Conservation (phyloP, 495 filamentous ascomycete genomes). For the Corynascus novoguineensis region DNA sequence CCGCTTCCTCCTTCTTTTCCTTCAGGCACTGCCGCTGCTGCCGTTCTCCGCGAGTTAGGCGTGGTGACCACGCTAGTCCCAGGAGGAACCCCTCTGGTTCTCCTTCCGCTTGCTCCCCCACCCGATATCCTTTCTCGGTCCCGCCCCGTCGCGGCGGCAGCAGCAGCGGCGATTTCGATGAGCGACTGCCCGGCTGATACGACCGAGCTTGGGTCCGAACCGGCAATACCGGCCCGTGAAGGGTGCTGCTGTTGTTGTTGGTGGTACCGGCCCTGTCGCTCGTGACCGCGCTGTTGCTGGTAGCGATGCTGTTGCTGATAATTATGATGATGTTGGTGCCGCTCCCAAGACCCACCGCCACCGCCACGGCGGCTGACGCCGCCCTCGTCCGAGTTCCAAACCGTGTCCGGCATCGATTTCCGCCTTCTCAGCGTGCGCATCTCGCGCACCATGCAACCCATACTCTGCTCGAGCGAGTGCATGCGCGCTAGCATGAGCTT, state of each 20-base stretch:
- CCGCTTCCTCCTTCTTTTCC: background rate
- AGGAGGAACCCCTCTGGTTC: background rate
- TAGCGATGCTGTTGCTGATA: background rate
- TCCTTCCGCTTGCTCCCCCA: background rate
- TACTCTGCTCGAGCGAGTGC: conserved; percentile 81
- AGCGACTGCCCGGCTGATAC: conserved; percentile 1
- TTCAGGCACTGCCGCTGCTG: background rate
- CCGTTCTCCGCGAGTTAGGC: background rate
- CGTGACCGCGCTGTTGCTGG: conserved; percentile 2
- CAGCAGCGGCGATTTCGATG: conserved; percentile 22
- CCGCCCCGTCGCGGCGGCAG: background rate
- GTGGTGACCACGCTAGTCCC: background rate
- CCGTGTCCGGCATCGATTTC: conserved; percentile 34
- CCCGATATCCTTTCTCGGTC: background rate
- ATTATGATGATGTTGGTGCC: background rate
- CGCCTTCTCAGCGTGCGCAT: conserved; percentile 57
- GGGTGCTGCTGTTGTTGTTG: background rate
- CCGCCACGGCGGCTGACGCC: conserved; percentile 9
- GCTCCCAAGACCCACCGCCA: background rate
- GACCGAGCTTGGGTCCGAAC: conserved; percentile 3
- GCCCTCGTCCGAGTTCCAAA: conserved; percentile 38
- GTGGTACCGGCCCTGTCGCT: background rate
- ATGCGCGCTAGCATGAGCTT: conserved; percentile 85
- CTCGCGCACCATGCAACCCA: conserved; percentile 79
- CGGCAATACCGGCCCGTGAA: background rate